Evolutionary conservation across 495 filamentous ascomycete genomes (phyloP).

Genomic region (Penicillium paxilli): DNA sequence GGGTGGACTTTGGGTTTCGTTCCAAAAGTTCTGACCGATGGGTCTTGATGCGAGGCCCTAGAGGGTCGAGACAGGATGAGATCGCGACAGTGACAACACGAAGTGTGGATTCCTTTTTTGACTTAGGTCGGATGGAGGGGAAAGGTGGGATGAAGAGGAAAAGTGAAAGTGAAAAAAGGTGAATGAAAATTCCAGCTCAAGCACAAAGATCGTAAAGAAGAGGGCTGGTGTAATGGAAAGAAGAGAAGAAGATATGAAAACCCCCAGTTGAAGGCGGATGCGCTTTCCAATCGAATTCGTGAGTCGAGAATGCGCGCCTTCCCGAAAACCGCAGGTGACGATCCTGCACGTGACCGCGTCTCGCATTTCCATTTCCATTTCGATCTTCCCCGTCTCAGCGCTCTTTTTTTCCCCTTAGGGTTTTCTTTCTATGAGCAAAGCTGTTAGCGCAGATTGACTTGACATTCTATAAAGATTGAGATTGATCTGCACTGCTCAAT

Average conservation of each 20-base stretch:
- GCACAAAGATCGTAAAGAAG: background rate
- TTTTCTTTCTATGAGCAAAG: too few species aligned
- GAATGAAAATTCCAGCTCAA: background rate
- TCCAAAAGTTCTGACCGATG: slow-evolving; percentile 7
- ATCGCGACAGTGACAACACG: slow-evolving; percentile 31
- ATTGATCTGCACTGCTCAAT: background rate
- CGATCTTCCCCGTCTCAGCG: too few species aligned
- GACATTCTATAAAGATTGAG: too few species aligned
- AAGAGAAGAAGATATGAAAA: too few species aligned
- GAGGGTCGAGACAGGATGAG: slow-evolving; percentile 26
- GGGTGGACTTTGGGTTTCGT: slow-evolving; percentile 4
- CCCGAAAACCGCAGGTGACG: slow-evolving; percentile 42
- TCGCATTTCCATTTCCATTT: slow-evolving; percentile 21
- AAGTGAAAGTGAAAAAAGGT: background rate
- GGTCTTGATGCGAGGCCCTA: slow-evolving; percentile 30
- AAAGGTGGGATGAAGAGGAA: background rate
- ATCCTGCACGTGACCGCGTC: slow-evolving; percentile 34
- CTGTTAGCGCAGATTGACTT: too few species aligned
- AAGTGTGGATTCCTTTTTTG: background rate
- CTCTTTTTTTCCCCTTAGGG: too few species aligned
- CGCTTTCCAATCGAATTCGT: too few species aligned
- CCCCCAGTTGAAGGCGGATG: too few species aligned
- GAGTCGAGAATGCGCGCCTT: slow-evolving; percentile 23
- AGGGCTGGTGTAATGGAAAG: background rate
- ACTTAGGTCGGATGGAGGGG: slow-evolving; percentile 2